Conservation (phyloP, 176 grass and related monocot genomes). For the Thinopyrum elongatum region DNA sequence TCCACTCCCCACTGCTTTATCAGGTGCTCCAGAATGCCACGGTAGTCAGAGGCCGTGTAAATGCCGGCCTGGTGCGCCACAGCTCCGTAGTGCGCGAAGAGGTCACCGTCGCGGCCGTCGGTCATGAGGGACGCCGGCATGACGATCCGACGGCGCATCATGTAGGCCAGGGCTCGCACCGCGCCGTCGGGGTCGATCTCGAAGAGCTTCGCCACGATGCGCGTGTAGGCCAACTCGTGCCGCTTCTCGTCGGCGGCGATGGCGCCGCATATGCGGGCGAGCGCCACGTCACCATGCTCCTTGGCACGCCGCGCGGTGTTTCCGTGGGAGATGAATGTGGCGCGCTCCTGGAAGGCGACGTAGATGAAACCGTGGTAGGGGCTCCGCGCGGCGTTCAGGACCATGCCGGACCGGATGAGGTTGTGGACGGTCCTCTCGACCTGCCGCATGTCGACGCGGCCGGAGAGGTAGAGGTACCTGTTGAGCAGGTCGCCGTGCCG, state of each 20-base stretch:
- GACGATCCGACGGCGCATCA: not conserved
- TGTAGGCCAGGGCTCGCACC: not conserved
- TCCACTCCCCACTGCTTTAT: not conserved
- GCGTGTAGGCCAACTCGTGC: not conserved
- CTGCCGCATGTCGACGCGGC: not conserved
- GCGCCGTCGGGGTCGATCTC: not conserved
- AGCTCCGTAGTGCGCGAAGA: not conserved
- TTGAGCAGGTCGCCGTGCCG: not conserved
- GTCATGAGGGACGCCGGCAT: not conserved
- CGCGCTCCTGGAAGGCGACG: not conserved
- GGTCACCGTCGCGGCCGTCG: not conserved
- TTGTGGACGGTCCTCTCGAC: not conserved
- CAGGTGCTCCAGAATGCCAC: not conserved
- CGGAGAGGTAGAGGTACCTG: not conserved
- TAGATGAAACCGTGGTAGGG: not conserved
- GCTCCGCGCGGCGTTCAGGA: not conserved
- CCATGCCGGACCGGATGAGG: not conserved
- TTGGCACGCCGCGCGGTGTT: not conserved
- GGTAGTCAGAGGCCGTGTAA: not conserved
- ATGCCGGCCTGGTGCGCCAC: not conserved
- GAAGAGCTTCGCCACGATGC: not conserved
- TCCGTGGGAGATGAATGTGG: not conserved
- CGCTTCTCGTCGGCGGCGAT: not conserved
- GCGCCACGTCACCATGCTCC: not conserved
- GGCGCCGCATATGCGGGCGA: not conserved